phyloP scores from a whole-genome alignment of 345 rosid genomes.

The Eucalyptus victrix region DNA sequence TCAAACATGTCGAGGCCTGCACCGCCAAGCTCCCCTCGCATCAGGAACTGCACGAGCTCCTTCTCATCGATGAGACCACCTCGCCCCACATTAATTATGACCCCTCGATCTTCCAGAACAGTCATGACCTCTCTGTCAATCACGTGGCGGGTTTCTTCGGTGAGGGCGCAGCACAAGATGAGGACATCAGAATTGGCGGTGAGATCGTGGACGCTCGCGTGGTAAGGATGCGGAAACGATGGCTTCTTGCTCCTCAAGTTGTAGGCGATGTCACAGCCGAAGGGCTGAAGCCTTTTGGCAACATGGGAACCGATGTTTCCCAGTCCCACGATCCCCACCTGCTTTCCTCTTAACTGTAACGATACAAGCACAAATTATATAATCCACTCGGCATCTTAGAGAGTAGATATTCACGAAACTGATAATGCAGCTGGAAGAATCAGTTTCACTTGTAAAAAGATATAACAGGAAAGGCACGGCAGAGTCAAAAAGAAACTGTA shows the following conservation, averaged over 20 bases:
- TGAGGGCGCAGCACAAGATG: constrained; percentile 34
- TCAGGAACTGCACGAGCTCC: constrained; percentile 49
- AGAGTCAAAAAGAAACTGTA: neutral
- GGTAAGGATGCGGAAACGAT: constrained; percentile 9
- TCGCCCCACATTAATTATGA: constrained; percentile 45
- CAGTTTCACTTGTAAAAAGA: neutral
- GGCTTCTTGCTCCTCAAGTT: constrained; percentile 19
- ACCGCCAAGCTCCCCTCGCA: constrained; percentile 53
- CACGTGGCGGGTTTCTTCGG: constrained; percentile 30
- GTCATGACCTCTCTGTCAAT: constrained; percentile 29
- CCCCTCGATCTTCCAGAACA: constrained; percentile 28
- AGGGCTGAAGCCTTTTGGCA: constrained; percentile 26
- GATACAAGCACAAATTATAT: neutral
- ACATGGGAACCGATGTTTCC: constrained; percentile 29
- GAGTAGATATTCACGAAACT: neutral
- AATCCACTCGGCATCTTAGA: neutral
- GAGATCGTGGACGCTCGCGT: constrained; percentile 14
- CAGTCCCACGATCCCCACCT: constrained; percentile 39
- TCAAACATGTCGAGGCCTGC: constrained; percentile 82
- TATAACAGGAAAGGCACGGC: neutral
- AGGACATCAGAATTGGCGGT: constrained; percentile 28
- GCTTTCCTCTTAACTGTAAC: constrained; percentile 33
- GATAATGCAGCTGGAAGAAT: neutral
- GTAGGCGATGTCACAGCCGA: constrained; percentile 31
- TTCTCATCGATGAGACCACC: constrained; percentile 43